Conservation (phyloP, 352 stramenopile genomes). For the Globisporangium paroecandrum region DNA sequence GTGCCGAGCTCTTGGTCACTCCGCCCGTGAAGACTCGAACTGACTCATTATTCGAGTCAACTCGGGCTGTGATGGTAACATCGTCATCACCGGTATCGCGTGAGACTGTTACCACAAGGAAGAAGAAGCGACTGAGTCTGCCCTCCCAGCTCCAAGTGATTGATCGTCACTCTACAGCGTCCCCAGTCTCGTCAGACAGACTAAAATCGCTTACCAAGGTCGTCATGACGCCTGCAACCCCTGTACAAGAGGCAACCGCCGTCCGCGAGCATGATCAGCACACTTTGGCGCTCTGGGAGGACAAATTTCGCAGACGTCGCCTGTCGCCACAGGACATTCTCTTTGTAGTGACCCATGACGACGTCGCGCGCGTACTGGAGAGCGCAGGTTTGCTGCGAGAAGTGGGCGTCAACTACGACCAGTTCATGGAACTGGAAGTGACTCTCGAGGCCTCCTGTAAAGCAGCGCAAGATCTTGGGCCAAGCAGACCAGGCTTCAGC, state of each 20-base stretch:
- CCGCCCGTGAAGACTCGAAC: background rate
- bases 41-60: background rate
- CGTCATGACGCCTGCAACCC: background rate
- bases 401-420: slow-evolving; percentile 30
- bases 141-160: slow-evolving; percentile 10
- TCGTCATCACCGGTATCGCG: background rate
- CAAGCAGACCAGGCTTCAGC: background rate
- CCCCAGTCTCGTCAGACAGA: background rate
- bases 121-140: slow-evolving; percentile 15
- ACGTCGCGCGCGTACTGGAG: slow-evolving; percentile 40
- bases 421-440: slow-evolving; percentile 61
- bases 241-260: background rate
- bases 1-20: slow-evolving; percentile 16
- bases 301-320: slow-evolving; percentile 40
- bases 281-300: slow-evolving; percentile 44
- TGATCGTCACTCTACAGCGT: background rate
- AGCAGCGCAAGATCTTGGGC: background rate
- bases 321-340: slow-evolving; percentile 41
- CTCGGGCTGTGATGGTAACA: background rate
- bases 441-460: slow-evolving; percentile 15
- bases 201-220: background rate
- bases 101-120: slow-evolving; percentile 1
- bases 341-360: slow-evolving; percentile 40
- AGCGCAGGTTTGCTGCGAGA: slow-evolving; percentile 36
- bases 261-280: slow-evolving; percentile 15